These are phyloP conservation scores for Zarea fungicola DNA, from an alignment of 2,329 filamentous ascomycete species.

Conservation along the genomic window DNA sequence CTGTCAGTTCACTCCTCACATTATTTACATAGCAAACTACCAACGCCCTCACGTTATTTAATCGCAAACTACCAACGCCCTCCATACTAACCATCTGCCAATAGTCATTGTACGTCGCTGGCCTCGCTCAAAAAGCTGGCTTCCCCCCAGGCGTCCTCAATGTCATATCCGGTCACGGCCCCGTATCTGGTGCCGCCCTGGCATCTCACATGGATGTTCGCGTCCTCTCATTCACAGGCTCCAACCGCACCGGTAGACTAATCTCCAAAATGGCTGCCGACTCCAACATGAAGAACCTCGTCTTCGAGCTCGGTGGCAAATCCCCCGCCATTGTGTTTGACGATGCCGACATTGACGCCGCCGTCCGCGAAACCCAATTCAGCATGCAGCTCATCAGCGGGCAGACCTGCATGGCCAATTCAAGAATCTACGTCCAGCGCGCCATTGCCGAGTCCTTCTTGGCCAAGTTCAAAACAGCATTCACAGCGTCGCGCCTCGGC, in stretches of 20 bases:
- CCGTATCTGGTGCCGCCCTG: conserved; percentile 1
- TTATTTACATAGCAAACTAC: not conserved
- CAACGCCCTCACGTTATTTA: not conserved
- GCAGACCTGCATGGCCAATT: conserved; percentile 56
- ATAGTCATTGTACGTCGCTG: conserved; percentile 6
- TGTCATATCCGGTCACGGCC: conserved; percentile 14
- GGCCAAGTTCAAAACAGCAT: conserved; percentile 46
- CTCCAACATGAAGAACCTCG: conserved; percentile 52
- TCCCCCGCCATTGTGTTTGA: conserved; percentile 51
- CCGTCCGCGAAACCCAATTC: conserved; percentile 46
- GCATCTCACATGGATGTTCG: conserved; percentile 15
- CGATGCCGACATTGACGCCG: conserved; percentile 59
- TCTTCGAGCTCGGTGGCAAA: conserved; percentile 54
- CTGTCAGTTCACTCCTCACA: conserved; percentile 20
- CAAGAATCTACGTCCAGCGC: conserved; percentile 52
- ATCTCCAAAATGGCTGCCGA: conserved; percentile 62
- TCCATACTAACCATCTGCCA: no score
- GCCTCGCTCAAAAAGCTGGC: conserved; percentile 17
- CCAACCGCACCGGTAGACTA: conserved; percentile 58
- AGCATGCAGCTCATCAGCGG: conserved; percentile 50
- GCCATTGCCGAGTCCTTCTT: conserved; percentile 52
- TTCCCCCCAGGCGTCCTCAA: conserved; percentile 18
- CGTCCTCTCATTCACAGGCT: conserved; percentile 35
- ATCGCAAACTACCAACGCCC: not conserved
- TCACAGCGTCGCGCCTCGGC: conserved; percentile 34